These are phyloP conservation scores for Xylaria digitata DNA, from an alignment of 2,329 filamentous ascomycete species.

Conservation along the genomic window DNA sequence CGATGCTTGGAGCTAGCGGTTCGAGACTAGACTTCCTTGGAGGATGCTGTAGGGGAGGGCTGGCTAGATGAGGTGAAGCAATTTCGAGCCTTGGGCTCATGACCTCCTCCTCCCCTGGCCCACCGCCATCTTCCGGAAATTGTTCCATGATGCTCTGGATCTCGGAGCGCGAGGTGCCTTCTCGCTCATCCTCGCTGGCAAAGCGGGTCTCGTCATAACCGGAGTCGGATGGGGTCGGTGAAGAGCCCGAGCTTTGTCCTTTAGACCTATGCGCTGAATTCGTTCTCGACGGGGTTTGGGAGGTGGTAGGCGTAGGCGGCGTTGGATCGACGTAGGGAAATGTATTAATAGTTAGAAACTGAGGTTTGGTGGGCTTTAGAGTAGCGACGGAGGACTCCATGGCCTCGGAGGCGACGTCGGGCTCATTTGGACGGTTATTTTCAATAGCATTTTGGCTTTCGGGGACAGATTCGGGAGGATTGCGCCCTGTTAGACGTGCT, in stretches of 20 bases:
- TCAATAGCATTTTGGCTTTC: constrained; percentile 9
- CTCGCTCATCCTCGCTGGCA: constrained; percentile 71
- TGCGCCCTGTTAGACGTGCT: constrained; percentile 1
- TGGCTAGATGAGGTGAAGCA: constrained; percentile 80
- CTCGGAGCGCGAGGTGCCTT: constrained; percentile 80
- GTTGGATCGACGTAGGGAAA: constrained; percentile 67
- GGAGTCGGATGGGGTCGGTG: constrained; percentile 66
- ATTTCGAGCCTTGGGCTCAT: constrained; percentile 91
- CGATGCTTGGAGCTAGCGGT: constrained; percentile 66
- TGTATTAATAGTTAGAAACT: constrained; percentile 62
- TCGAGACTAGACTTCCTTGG: constrained; percentile 89
- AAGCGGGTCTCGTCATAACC: constrained; percentile 68
- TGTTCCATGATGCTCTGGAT: constrained; percentile 99
- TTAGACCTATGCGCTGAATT: constrained; percentile 66
- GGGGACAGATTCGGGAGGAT: background rate
- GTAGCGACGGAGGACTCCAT: constrained; percentile 62
- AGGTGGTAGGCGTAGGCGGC: constrained; percentile 65
- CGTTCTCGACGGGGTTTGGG: constrained; percentile 68
- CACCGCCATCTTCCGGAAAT: constrained; percentile 80
- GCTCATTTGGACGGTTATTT: constrained; percentile 15
- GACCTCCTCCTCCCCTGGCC: constrained; percentile 81
- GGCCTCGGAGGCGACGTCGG: constrained; percentile 33
- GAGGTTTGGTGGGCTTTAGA: constrained; percentile 59
- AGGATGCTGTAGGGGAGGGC: constrained; percentile 74
- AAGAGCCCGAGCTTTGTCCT: constrained; percentile 56